Percentiles rank a stretch among this genome's conserved stretches.
Evolutionary conservation across 257 asterid genomes (phyloP).

Genomic region (Paraleonurus japonicus): DNA sequence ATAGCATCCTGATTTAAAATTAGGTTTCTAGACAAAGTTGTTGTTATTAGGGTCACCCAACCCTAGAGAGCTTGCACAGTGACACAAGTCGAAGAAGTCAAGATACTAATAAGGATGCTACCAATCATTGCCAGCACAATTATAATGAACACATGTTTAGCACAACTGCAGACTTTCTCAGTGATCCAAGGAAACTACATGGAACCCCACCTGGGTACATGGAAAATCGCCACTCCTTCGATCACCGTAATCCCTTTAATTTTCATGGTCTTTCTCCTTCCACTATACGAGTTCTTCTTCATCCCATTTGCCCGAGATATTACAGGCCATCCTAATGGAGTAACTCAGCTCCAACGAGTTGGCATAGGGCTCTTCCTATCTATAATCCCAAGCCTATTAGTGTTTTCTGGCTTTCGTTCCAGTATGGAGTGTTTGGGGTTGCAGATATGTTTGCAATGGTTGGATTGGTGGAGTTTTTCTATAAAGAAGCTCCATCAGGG

Average conservation of each 20-base stretch:
- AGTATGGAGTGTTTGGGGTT: slow-evolving; percentile 52
- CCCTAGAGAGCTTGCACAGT: slow-evolving; percentile 38
- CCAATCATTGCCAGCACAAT: slow-evolving; percentile 48
- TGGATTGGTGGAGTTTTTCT: slow-evolving; percentile 59
- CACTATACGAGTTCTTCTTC: slow-evolving; percentile 43
- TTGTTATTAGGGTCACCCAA: slow-evolving; percentile 4
- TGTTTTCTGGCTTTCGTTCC: slow-evolving; percentile 58
- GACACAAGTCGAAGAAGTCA: slow-evolving; percentile 55
- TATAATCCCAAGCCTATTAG: slow-evolving; percentile 42
- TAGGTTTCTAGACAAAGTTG: slow-evolving; percentile 50
- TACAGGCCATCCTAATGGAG: slow-evolving; percentile 44
- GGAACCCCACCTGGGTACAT: slow-evolving; percentile 39
- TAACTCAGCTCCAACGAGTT: slow-evolving; percentile 54
- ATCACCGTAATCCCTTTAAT: slow-evolving; percentile 47
- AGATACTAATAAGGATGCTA: slow-evolving; percentile 44
- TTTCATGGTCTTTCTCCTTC: slow-evolving; percentile 45
- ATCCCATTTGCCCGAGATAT: slow-evolving; percentile 44
- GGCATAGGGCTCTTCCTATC: slow-evolving; percentile 50
- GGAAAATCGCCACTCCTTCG: slow-evolving; percentile 47
- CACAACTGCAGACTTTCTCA: slow-evolving; percentile 52
- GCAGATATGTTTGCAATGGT: slow-evolving; percentile 63
- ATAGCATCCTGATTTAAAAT: background rate
- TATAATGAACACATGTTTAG: slow-evolving; percentile 53
- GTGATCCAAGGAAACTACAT: slow-evolving; percentile 47
- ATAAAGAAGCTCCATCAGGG: slow-evolving; percentile 53